These are phyloP conservation scores for Eucalyptus grandis DNA, from an alignment of 345 rosid genomes.

Conservation along the genomic window DNA sequence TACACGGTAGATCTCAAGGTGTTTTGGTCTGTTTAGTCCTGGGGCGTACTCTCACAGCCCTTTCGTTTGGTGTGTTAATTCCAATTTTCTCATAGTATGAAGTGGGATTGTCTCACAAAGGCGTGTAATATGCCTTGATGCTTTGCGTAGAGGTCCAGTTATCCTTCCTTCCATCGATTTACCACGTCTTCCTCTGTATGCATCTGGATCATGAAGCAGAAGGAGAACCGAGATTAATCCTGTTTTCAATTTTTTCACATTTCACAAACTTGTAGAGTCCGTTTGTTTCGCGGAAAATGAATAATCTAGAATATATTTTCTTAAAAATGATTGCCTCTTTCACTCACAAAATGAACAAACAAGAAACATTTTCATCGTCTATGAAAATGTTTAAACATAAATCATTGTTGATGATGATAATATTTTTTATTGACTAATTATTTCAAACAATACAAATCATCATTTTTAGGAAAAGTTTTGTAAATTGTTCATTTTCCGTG, in stretches of 20 bases:
- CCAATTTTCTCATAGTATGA: background rate
- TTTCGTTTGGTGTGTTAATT: background rate
- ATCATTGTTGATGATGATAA: accelerated
- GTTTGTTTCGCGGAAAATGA: accelerated
- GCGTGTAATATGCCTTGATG: background rate
- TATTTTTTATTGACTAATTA: accelerated
- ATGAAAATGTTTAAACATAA: accelerated
- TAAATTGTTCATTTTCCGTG: accelerated
- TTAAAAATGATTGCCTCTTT: accelerated
- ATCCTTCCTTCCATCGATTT: background rate
- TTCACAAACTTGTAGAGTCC: accelerated
- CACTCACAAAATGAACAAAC: accelerated
- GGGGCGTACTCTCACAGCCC: background rate
- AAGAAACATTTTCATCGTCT: accelerated
- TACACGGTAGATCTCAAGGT: background rate
- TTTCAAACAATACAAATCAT: accelerated
- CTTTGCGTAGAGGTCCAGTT: background rate
- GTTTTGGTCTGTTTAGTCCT: background rate
- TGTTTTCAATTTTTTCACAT: background rate
- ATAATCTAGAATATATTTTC: too few species aligned
- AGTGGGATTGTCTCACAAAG: background rate
- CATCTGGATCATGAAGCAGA: background rate
- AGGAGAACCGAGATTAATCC: background rate
- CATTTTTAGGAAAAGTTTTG: accelerated
- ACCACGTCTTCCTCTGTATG: background rate